Base-by-base conservation (phyloP, 805 yeast species). In the Candida andamanensis region DNA sequence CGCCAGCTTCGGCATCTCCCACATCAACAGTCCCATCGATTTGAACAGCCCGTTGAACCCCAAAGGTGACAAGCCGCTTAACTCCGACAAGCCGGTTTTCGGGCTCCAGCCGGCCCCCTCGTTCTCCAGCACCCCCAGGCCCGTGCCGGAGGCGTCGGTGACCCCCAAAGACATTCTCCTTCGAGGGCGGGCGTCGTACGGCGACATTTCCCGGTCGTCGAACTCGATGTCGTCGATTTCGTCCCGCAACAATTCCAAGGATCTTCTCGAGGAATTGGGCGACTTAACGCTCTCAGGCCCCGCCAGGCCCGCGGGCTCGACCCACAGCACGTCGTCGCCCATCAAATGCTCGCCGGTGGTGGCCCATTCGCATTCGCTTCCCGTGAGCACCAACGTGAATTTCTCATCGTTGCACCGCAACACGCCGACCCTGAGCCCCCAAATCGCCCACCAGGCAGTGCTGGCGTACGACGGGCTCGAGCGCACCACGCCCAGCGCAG, bases 361-460 rank as follows among this genome's bases (percentile, higher is more conserved):
- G 2, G 41, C 64, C 4, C 22, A 19, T 15, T 11, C 28, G 7
- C 6, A 16, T 14, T 23, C 30, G 5, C 27, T 17, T 9, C 31
- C 28, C 2, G 10, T 27, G 24, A 15, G 33, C 27, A 27, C 28
- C 6, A 11, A 17, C 14, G 28, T 18, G 1, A 81, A 80, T 14
- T 56, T 79, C 49, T 72, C 87, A 10, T 72, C 82, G 0, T 66
- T 78, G 14, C 85, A 78, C 46, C 63, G 77, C 43, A 78, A 76
- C 46, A 63, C 29, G 67, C 79, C 42, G 6, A 35, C 36, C 26
- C 32, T 41, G 2, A 29, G 49, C 26, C 50, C 50, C 1, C 36
- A 48, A 8, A 44, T 45, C 4, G 27, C 40, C 4, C 37, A 46
- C 11, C 24, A 39, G 5, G 41, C 17, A 31, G 12, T 26, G 5